A percentile compares a stretch with the other conserved stretches of the same genome.
Evolutionary conservation across 306 rosid species (phyloP).

Genomic region (Carpinus viminea): DNA sequence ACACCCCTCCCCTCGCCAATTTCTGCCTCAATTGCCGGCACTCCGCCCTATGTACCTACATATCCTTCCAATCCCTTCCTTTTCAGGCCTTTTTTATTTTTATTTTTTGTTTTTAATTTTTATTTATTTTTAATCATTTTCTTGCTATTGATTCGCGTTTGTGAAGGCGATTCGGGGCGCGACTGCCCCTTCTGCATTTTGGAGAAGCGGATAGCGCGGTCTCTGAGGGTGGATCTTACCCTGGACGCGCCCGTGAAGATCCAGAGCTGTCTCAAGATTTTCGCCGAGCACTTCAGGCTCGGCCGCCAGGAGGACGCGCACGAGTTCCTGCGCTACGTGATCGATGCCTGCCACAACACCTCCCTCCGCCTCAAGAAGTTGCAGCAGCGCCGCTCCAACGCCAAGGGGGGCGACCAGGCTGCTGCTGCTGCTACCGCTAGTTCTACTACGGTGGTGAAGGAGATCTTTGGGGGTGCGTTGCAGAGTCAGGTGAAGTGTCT

Average conservation of each 20-base stretch:
- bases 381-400: conserved; percentile 23
- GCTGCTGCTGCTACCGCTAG: neutral
- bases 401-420: conserved; percentile 30
- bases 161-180: conserved; percentile 75
- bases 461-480: conserved; percentile 92
- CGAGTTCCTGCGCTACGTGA: conserved; percentile 89
- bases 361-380: conserved; percentile 88
- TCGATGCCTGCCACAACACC: conserved; percentile 93
- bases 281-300: conserved; percentile 69
- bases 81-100: neutral
- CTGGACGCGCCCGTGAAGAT: conserved; percentile 74
- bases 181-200: conserved; percentile 89
- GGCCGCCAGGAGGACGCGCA: conserved; percentile 99
- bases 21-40: conserved; percentile 87
- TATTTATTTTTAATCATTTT: neutral
- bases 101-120: neutral
- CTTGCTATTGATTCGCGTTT: neutral
- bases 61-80: neutral
- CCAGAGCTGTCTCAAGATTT: conserved; percentile 73
- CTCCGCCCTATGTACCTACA: conserved; percentile 62
- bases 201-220: conserved; percentile 79
- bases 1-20: conserved; percentile 99
- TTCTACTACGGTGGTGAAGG: conserved; percentile 64
- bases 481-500: conserved; percentile 99
- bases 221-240: conserved; percentile 61